Evolutionary conservation across 1,284 basidiomycete genomes (phyloP).

Genomic region (Malassezia obtusa): DNA sequence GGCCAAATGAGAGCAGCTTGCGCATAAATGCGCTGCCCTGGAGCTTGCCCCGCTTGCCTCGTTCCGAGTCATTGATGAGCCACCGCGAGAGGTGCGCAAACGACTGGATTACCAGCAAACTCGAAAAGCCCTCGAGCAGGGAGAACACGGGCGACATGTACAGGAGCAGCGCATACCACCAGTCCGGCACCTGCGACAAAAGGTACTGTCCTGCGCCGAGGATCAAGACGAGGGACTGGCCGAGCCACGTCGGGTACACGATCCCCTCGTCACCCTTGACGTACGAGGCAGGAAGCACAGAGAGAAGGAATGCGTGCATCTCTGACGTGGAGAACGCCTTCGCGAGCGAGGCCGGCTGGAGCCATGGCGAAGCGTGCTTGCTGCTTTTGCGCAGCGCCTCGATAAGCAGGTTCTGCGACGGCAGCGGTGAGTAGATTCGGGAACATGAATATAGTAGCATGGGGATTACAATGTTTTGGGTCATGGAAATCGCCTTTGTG

Average conservation of each 20-base stretch:
- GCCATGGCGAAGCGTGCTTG: slow-evolving; percentile 6
- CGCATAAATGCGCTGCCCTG: slow-evolving; percentile 25
- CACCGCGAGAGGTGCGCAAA: slow-evolving; percentile 34
- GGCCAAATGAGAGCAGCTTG: slow-evolving; percentile 28
- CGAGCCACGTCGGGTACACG: not conserved
- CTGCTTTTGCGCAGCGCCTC: slow-evolving; percentile 1
- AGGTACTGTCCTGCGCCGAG: slow-evolving; percentile 21
- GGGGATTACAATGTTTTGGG: slow-evolving; percentile 43
- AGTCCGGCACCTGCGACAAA: slow-evolving; percentile 34
- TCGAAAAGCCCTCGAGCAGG: slow-evolving; percentile 44
- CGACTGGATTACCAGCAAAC: slow-evolving; percentile 43
- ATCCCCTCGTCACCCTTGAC: not conserved
- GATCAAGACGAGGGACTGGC: not conserved
- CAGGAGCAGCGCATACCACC: slow-evolving; percentile 40
- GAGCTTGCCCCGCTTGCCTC: slow-evolving; percentile 12
- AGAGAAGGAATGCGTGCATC: not conserved
- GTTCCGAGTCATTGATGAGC: slow-evolving; percentile 65
- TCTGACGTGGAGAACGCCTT: not conserved
- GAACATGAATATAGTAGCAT: slow-evolving; percentile 38
- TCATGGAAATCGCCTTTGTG: slow-evolving; percentile 31
- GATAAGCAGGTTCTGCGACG: slow-evolving; percentile 3
- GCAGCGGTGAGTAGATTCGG: slow-evolving; percentile 39
- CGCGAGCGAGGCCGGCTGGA: slow-evolving; percentile 8
- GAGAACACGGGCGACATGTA: slow-evolving; percentile 40
- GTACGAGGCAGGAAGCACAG: not conserved